Percentiles rank a stretch among this genome's conserved stretches.
Conservation (phyloP, 495 filamentous ascomycete genomes). For the Aspergillus bertholletiae region DNA sequence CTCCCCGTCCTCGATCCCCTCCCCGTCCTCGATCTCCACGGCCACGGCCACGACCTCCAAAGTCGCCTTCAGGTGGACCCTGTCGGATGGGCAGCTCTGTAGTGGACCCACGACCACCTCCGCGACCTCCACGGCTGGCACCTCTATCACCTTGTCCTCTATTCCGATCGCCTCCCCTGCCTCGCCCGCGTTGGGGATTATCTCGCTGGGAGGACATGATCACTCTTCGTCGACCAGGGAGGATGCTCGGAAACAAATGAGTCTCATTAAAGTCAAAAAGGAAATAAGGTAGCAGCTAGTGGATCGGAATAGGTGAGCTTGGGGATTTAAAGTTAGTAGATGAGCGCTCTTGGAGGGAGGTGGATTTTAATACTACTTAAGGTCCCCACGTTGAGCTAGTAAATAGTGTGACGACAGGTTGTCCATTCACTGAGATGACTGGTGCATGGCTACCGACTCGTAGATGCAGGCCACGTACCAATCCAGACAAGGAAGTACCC, state of each 20-base stretch:
- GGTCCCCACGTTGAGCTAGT: no score
- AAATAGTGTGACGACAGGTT: no score
- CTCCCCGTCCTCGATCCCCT: neutral
- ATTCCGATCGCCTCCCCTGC: conserved; percentile 19
- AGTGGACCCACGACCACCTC: conserved; percentile 6
- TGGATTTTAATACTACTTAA: no score
- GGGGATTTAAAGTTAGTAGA: neutral
- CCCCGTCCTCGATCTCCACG: neutral
- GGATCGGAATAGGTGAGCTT: neutral
- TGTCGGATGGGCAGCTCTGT: conserved; percentile 7
- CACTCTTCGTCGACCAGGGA: neutral
- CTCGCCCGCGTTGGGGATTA: conserved; percentile 10
- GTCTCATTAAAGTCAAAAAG: neutral
- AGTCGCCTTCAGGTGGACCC: neutral
- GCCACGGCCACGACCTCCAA: neutral
- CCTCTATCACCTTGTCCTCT: conserved; percentile 12
- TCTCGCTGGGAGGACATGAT: conserved; percentile 12
- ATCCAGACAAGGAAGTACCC: no score
- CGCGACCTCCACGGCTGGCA: neutral
- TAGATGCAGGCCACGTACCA: no score
- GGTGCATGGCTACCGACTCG: no score
- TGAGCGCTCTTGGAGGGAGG: neutral
- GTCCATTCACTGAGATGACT: no score
- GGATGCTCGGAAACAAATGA: neutral
- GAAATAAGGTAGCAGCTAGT: neutral